Evolutionary conservation across 2,329 filamentous ascomycete species (phyloP).

Genomic region (Simplicillium sp.): DNA sequence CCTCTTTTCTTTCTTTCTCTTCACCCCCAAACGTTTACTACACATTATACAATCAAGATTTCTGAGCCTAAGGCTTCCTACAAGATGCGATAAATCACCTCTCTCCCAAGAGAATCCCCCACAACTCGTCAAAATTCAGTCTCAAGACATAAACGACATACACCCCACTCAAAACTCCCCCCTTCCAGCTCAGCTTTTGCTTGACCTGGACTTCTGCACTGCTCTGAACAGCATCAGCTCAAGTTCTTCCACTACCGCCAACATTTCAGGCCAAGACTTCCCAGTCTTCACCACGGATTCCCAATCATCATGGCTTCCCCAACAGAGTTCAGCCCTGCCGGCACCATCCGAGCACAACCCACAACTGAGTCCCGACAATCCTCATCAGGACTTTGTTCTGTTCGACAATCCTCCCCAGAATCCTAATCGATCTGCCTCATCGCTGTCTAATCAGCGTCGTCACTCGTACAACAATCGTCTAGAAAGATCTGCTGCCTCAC

Average conservation of each 20-base stretch:
- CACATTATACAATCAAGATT: constrained; percentile 20
- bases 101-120: constrained; percentile 25
- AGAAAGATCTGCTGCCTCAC: constrained; percentile 22
- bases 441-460: constrained; percentile 32
- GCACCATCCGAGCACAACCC: constrained; percentile 49
- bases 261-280: constrained; percentile 56
- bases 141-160: constrained; percentile 26
- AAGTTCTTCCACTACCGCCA: constrained; percentile 47
- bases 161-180: constrained; percentile 36
- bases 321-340: constrained; percentile 54
- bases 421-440: constrained; percentile 27
- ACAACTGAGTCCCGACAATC: constrained; percentile 38
- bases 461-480: constrained; percentile 36
- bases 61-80: constrained; percentile 26
- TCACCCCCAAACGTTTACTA: constrained; percentile 22
- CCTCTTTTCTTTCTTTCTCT: constrained; percentile 23
- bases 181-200: constrained; percentile 43
- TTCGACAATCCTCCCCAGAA: constrained; percentile 43
- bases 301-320: constrained; percentile 72
- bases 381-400: constrained; percentile 70
- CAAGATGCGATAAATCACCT: constrained; percentile 51
- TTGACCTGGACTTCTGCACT: constrained; percentile 59
- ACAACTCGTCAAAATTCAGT: constrained; percentile 44
- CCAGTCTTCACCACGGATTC: constrained; percentile 78
- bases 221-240: constrained; percentile 48